These are phyloP conservation scores for Aspergillus neotritici DNA, from an alignment of 2,329 filamentous ascomycete species.

Conservation along the genomic window DNA sequence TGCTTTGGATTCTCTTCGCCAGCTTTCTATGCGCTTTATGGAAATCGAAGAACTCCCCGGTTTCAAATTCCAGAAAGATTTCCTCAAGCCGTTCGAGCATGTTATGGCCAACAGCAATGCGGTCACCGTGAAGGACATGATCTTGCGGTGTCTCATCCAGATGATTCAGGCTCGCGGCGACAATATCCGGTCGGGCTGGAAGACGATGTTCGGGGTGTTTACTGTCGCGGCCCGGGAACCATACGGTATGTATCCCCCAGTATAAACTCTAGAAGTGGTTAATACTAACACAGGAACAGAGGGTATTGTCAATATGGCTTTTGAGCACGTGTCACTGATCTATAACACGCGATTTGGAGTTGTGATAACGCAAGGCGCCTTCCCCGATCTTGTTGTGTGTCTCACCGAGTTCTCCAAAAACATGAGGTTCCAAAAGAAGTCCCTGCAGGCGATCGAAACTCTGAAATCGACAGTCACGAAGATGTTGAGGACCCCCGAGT, in stretches of 20 bases:
- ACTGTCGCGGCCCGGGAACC: conserved; percentile 90
- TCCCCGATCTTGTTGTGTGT: conserved; percentile 93
- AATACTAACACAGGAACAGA: conserved; percentile 46
- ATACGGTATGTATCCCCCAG: conserved; percentile 52
- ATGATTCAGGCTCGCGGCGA: conserved; percentile 98
- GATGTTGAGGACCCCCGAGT: conserved; percentile 94
- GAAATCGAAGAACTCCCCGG: conserved; percentile 95
- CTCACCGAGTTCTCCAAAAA: conserved; percentile 99
- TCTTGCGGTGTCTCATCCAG: conserved; percentile 89
- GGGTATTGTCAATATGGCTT: conserved; percentile 91
- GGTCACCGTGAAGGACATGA: conserved; percentile 94
- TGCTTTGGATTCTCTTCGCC: conserved; percentile 86
- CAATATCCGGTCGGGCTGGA: conserved; percentile 96
- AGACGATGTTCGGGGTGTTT: conserved; percentile 99
- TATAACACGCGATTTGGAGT: conserved; percentile 95
- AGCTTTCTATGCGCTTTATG: conserved; percentile 98
- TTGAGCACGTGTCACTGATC: conserved; percentile 91
- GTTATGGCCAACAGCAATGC: conserved; percentile 91
- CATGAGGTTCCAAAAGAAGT: conserved; percentile 97
- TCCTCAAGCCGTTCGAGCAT: conserved; percentile 96
- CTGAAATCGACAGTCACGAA: conserved; percentile 88
- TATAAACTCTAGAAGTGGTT: not conserved
- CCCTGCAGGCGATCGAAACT: conserved; percentile 88
- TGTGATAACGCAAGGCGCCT: conserved; percentile 92
- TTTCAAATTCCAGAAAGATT: conserved; percentile 99